A percentile compares a stretch with the other conserved stretches of the same genome.
Evolutionary conservation across 192 early-diverging fungal genomes (phyloP).

Genomic region (Coemansia sp.): DNA sequence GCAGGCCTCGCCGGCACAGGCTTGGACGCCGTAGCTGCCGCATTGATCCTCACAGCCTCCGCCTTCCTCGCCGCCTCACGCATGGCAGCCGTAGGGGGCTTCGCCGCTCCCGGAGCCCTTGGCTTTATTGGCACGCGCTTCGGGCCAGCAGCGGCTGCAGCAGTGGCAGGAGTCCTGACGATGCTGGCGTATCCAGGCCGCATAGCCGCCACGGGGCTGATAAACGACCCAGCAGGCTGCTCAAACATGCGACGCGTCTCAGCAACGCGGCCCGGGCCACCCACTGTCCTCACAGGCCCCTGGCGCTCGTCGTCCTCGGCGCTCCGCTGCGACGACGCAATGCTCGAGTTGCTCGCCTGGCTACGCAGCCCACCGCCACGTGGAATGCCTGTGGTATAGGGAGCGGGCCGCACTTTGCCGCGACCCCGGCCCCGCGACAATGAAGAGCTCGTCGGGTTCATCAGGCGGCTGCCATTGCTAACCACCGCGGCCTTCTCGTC

Average conservation of each 20-base stretch:
- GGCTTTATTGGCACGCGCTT: not conserved
- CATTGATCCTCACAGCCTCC: slow-evolving; percentile 27
- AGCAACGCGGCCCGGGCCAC: slow-evolving; percentile 28
- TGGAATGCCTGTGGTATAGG: slow-evolving; percentile 15
- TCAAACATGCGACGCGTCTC: slow-evolving; percentile 44
- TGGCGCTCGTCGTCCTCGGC: slow-evolving; percentile 4
- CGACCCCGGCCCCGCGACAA: slow-evolving; percentile 17
- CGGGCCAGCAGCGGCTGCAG: not conserved
- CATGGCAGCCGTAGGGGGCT: slow-evolving; percentile 44
- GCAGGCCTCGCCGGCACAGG: not conserved
- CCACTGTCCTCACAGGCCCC: not conserved
- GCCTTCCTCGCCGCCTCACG: slow-evolving; percentile 42
- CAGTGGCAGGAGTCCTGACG: slow-evolving; percentile 4
- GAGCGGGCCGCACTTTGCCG: slow-evolving; percentile 7
- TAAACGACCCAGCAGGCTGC: slow-evolving; percentile 10
- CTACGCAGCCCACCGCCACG: slow-evolving; percentile 16
- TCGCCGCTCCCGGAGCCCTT: not conserved
- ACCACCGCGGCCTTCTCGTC: slow-evolving; percentile 11
- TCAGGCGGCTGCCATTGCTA: slow-evolving; percentile 4
- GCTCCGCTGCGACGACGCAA: slow-evolving; percentile 3
- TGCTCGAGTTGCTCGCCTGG: slow-evolving; percentile 16
- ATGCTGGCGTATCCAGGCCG: slow-evolving; percentile 42
- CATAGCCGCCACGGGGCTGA: slow-evolving; percentile 45
- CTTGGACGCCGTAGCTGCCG: not conserved
- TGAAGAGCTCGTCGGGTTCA: slow-evolving; percentile 12